Evolutionary conservation across 345 rosid species (phyloP), one percentile per base, ranked within the genome.

Genomic region (Linum lewisii): DNA sequence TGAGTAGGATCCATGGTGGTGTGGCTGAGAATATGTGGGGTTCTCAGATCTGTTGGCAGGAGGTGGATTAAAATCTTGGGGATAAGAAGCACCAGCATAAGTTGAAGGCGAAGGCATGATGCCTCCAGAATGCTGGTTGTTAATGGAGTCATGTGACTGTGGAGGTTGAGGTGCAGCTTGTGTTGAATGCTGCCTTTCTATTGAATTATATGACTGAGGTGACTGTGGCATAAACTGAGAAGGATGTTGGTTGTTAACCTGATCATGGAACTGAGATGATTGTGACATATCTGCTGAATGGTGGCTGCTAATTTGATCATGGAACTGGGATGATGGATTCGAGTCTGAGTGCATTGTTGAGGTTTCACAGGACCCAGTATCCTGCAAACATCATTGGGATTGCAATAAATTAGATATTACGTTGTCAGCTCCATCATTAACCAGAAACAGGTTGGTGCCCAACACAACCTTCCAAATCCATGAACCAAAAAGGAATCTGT

Each of bases 41-140:
- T 62, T 74, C 42, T 78, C 84, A 7, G 81, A 69, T 56, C 63
- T 64, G 63, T 61, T 67, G 20, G 73, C 14, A 65, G 82, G 81
- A 60, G 74, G 78, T 52, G 74, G 90, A 73, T 72, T 79, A 68
- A 69, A 63, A 73, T 86, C 88, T 4, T 73, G 84, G 61, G 94
- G 61, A 66, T 84, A 71, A 74, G 70, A 66, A 6, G 64, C 51
- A 57, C 76, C 47, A 54, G 77, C 64, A 60, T 75, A 69, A 56
- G 86, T 64, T 57, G 79, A 71, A 67, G 84, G 78, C 42, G 78
- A 69, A 32, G 80, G 63, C 25, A 38, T 5, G 23, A 53, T 38
- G 42, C 24, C 24, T 45, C 51, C 21, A 7, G 62, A 38, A 54
- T 55, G 64, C 51, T 65, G 60, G 65, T 24, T 65, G 57, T 38